A percentile compares a stretch with the other conserved stretches of the same genome.
These are phyloP conservation scores for Xylariaceae sp. DNA, from an alignment of 2,329 filamentous ascomycete genomes.

Conservation along the genomic window DNA sequence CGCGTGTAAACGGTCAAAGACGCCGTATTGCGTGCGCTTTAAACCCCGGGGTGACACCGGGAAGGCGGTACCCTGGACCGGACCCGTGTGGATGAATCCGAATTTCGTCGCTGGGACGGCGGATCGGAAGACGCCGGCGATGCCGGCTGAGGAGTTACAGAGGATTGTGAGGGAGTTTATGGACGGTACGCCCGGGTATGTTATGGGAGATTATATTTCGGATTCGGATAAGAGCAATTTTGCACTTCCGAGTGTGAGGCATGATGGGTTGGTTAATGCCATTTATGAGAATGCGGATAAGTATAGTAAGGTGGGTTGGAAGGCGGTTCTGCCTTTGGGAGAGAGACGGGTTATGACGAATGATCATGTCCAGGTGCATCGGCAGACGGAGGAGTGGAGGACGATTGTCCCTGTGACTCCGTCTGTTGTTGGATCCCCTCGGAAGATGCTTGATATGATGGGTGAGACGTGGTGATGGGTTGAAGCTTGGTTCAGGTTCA, in stretches of 20 bases:
- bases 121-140: not conserved
- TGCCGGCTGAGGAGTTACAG: conserved; percentile 13
- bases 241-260: conserved; percentile 22
- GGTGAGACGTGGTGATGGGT: no score
- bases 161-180: conserved; percentile 18
- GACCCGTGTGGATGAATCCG: conserved; percentile 25
- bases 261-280: conserved; percentile 9
- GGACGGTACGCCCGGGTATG: conserved; percentile 10
- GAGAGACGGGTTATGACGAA: not conserved
- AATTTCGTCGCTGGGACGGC: conserved; percentile 19
- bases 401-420: not conserved
- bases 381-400: not conserved
- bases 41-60: not conserved
- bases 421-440: no score
- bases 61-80: conserved; percentile 1
- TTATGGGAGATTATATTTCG: conserved; percentile 11
- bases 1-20: conserved; percentile 20
- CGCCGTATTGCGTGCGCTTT: conserved; percentile 22
- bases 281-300: conserved; percentile 1
- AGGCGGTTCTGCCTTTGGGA: conserved; percentile 16
- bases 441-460: no score
- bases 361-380: not conserved
- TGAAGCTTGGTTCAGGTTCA: no score
- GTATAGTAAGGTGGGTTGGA: conserved; percentile 15
- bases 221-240: not conserved